phyloP scores from a whole-genome alignment of 179 eudicot species.

The Carnegiea gigantea region DNA sequence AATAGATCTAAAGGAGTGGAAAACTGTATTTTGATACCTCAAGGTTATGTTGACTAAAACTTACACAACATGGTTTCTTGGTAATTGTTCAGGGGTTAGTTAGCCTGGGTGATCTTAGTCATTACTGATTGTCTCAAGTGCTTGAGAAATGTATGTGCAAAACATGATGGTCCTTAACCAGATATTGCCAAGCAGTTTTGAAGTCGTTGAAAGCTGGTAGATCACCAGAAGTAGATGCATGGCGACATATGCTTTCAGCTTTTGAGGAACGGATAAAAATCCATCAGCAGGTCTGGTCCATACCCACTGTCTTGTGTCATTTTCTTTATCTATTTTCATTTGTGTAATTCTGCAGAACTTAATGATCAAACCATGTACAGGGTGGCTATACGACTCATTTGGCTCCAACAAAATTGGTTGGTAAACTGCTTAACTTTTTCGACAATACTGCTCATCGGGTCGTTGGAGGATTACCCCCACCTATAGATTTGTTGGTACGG shows the following conservation, averaged over 20 bases:
- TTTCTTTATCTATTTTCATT: neutral
- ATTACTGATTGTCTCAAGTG: neutral
- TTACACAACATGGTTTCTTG: neutral
- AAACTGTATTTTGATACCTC: neutral
- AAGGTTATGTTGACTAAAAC: neutral
- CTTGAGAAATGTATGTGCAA: neutral
- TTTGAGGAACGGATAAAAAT: constrained; percentile 72
- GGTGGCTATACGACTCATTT: constrained; percentile 68
- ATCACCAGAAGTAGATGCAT: constrained; percentile 58
- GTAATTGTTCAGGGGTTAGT: neutral
- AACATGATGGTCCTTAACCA: constrained; percentile 27
- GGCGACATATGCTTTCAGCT: constrained; percentile 57
- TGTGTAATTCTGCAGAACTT: neutral
- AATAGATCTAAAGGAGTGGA: neutral
- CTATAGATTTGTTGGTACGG: constrained; percentile 18
- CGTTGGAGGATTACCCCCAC: constrained; percentile 86
- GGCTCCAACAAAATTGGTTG: constrained; percentile 64
- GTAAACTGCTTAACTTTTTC: constrained; percentile 68
- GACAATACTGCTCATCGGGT: constrained; percentile 86
- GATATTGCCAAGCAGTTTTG: constrained; percentile 72
- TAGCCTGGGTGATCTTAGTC: neutral
- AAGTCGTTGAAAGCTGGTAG: constrained; percentile 73
- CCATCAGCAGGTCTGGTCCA: constrained; percentile 59
- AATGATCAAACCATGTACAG: constrained; percentile 36
- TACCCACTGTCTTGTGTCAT: neutral